Percentiles rank a stretch among this genome's conserved stretches.
Conservation (phyloP, 208 protist species). For the Wallacemonas collosoma region DNA sequence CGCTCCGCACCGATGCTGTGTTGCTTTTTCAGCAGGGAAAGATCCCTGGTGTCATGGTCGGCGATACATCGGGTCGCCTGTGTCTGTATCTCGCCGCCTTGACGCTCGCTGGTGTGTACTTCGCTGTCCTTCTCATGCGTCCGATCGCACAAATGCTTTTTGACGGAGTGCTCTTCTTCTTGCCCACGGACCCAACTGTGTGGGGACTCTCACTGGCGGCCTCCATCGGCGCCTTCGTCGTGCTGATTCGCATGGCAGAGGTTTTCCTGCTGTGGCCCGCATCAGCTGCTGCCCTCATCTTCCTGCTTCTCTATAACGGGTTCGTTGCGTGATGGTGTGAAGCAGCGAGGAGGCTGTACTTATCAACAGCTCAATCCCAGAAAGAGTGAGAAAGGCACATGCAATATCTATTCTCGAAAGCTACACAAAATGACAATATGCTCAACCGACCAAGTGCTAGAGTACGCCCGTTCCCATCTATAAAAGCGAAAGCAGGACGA, state of each 20-base stretch:
- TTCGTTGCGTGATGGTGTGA: conserved; percentile 32
- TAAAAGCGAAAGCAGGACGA: not conserved
- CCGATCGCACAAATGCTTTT: conserved; percentile 41
- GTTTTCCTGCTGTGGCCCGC: conserved; percentile 19
- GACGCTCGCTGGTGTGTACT: conserved; percentile 47
- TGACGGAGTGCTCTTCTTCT: conserved; percentile 30
- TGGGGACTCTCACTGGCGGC: conserved; percentile 54
- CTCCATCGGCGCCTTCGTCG: conserved; percentile 26
- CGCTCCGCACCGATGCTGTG: conserved; percentile 18
- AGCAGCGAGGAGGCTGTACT: not conserved
- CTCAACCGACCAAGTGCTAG: too few species aligned
- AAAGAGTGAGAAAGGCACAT: not conserved
- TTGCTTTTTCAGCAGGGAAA: conserved; percentile 20
- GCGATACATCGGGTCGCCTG: conserved; percentile 15
- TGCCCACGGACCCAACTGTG: conserved; percentile 74
- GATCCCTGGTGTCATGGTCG: conserved; percentile 18
- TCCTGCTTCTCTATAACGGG: conserved; percentile 60
- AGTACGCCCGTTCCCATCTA: not conserved
- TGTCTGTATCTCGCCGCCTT: conserved; percentile 41
- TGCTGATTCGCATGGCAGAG: conserved; percentile 32
- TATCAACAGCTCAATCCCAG: too few species aligned
- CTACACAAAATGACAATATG: too few species aligned
- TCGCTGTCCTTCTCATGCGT: conserved; percentile 36
- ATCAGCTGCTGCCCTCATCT: conserved; percentile 24
- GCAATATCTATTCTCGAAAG: not conserved